Evolutionary conservation across 352 stramenopile species (phyloP).

Genomic region (Blastocystis sp.): DNA sequence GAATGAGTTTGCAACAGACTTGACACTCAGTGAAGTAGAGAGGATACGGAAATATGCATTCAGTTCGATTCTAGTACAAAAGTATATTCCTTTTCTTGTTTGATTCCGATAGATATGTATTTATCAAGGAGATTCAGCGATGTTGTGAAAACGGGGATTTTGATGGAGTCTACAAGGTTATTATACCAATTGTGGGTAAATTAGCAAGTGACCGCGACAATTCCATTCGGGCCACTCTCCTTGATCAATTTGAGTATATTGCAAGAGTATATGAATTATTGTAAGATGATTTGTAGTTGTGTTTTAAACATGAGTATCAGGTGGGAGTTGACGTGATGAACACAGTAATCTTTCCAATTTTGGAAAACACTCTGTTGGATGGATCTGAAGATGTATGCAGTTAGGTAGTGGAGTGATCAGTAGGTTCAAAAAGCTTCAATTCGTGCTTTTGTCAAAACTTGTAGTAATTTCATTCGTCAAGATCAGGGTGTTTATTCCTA

Average conservation of each 20-base stretch:
- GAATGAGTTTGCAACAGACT: slow-evolving; percentile 46
- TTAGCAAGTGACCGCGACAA: slow-evolving; percentile 4
- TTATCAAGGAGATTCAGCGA: slow-evolving; percentile 31
- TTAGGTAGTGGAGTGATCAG: background rate
- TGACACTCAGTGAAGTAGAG: slow-evolving; percentile 22
- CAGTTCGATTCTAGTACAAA: slow-evolving; percentile 3
- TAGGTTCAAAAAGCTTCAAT: slow-evolving; percentile 52
- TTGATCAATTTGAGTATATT: slow-evolving; percentile 52
- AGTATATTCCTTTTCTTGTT: too few relatives aligned
- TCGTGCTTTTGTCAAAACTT: background rate
- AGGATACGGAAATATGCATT: slow-evolving; percentile 22
- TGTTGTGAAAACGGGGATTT: slow-evolving; percentile 49
- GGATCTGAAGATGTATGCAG: background rate
- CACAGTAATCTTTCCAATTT: slow-evolving; percentile 18
- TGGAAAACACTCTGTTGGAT: background rate
- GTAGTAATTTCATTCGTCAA: background rate
- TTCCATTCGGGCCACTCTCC: background rate
- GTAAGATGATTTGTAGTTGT: background rate
- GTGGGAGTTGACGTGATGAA: slow-evolving; percentile 2
- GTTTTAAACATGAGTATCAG: slow-evolving; percentile 13
- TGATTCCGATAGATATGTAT: background rate
- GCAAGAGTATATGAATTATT: background rate
- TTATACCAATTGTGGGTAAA: slow-evolving; percentile 17
- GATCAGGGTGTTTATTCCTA: slow-evolving; percentile 39
- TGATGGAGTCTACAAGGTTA: background rate